Percentiles rank a stretch among this genome's conserved stretches.
Evolutionary conservation across 2,329 filamentous ascomycete species (phyloP).

Genomic region (Colletotrichum gigasporum): DNA sequence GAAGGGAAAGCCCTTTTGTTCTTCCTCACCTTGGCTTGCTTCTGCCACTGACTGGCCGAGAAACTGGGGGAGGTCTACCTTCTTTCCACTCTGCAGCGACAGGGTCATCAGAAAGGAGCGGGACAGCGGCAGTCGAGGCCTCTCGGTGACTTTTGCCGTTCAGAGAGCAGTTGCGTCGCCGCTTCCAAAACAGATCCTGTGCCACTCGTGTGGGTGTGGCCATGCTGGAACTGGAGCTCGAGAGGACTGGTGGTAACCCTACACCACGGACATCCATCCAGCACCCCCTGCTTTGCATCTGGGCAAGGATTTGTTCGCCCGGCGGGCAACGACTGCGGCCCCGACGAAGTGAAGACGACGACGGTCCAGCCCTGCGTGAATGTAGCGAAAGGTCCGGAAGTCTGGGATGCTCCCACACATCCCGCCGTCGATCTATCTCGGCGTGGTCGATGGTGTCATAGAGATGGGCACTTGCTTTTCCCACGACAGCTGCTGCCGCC

Average conservation of each 20-base stretch:
- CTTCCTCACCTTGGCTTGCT: background rate
- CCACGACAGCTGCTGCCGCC: background rate
- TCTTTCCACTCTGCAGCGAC: slow-evolving; percentile 8
- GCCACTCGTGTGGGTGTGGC: slow-evolving; percentile 5
- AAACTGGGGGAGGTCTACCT: background rate
- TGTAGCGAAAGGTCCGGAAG: background rate
- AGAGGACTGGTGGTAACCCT: slow-evolving; percentile 1
- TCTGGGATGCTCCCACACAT: background rate
- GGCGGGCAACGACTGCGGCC: background rate
- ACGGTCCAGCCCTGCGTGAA: slow-evolving; percentile 5
- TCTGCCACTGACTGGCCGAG: background rate
- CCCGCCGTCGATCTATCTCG: slow-evolving; percentile 4
- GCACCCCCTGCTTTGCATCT: background rate
- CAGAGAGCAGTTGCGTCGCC: background rate
- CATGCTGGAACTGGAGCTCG: slow-evolving; percentile 16
- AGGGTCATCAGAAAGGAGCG: background rate
- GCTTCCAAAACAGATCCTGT: slow-evolving; percentile 25
- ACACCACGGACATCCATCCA: slow-evolving; percentile 1
- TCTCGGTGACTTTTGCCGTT: slow-evolving; percentile 9
- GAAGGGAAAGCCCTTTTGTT: background rate
- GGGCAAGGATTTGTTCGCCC: slow-evolving; percentile 4
- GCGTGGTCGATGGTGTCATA: background rate
- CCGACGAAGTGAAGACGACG: background rate
- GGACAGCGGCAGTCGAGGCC: background rate
- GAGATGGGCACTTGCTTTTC: background rate